Percentiles rank a stretch among this genome's conserved stretches.
phyloP scores from a whole-genome alignment of 176 grass and related monocot genomes.

The Miscanthus lutarioriparius region DNA sequence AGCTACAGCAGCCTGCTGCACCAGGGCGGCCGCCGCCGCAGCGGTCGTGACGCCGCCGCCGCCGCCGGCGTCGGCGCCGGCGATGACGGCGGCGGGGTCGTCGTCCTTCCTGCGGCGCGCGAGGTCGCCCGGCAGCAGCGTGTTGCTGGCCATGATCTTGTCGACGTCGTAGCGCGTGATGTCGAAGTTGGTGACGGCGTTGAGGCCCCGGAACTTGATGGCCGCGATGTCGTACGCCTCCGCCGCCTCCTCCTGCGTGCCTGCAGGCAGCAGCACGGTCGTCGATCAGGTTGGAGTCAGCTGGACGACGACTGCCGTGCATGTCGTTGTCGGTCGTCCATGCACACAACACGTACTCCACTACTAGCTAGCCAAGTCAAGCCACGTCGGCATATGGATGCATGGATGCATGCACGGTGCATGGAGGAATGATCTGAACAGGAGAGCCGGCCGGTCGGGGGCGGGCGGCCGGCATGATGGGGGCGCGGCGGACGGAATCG shows the following conservation, averaged over 20 bases:
- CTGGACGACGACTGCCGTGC: neutral
- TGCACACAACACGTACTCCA: neutral
- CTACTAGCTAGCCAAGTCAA: neutral
- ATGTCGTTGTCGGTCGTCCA: neutral
- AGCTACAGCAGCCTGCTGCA: neutral
- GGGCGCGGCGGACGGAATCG: neutral
- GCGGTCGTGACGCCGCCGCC: neutral
- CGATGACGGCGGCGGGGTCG: neutral
- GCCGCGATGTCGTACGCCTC: constrained; percentile 98
- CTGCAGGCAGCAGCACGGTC: constrained; percentile 28
- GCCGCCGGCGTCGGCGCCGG: too few species aligned
- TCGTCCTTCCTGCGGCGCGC: constrained; percentile 66
- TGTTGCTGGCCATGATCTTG: constrained; percentile 98
- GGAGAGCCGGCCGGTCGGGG: neutral
- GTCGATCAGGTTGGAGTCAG: neutral
- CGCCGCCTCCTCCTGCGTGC: constrained; percentile 97
- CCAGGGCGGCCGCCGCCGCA: neutral
- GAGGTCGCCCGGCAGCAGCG: constrained; percentile 69
- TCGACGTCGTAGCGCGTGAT: constrained; percentile 97
- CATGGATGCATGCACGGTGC: neutral
- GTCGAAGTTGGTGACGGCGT: constrained; percentile 98
- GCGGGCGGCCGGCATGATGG: neutral
- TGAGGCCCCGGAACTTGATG: constrained; percentile 90
- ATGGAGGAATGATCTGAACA: constrained; percentile 19
- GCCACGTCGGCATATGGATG: neutral